Evolutionary conservation across 129 eudicot species (phyloP).

Genomic region (Oenanthe sinensis): DNA sequence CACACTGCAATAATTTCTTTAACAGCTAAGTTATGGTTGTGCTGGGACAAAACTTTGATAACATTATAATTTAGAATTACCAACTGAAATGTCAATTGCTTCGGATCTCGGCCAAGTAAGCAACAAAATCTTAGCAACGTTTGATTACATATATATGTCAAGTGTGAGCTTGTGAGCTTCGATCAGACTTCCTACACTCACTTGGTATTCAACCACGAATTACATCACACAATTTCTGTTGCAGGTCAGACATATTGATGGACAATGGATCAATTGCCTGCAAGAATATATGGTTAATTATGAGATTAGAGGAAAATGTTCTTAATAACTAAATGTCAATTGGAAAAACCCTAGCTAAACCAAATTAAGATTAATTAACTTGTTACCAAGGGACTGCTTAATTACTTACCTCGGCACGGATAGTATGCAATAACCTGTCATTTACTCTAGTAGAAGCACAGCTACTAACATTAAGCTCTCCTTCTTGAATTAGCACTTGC

Average conservation of each 20-base stretch:
- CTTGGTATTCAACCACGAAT: slow-evolving; percentile 3
- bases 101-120: neutral
- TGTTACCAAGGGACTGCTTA: neutral
- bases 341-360: neutral
- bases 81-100: neutral
- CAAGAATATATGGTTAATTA: neutral
- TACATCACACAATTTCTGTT: slow-evolving; percentile 23
- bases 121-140: neutral
- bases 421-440: slow-evolving; percentile 19
- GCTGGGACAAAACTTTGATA: neutral
- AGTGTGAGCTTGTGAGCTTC: neutral
- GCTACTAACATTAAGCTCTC: slow-evolving; percentile 19
- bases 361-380: neutral
- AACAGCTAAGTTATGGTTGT: neutral
- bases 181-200: neutral
- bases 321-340: neutral
- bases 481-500: slow-evolving; percentile 6
- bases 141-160: neutral
- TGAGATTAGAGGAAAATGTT: neutral
- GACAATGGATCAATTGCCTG: slow-evolving; percentile 25
- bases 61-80: neutral
- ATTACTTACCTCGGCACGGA: slow-evolving; percentile 28
- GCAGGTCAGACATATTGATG: slow-evolving; percentile 25
- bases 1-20: neutral
- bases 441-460: slow-evolving; percentile 28